phyloP scores from a whole-genome alignment of 164 flowering plant genomes.

The Echeveria elegans region DNA sequence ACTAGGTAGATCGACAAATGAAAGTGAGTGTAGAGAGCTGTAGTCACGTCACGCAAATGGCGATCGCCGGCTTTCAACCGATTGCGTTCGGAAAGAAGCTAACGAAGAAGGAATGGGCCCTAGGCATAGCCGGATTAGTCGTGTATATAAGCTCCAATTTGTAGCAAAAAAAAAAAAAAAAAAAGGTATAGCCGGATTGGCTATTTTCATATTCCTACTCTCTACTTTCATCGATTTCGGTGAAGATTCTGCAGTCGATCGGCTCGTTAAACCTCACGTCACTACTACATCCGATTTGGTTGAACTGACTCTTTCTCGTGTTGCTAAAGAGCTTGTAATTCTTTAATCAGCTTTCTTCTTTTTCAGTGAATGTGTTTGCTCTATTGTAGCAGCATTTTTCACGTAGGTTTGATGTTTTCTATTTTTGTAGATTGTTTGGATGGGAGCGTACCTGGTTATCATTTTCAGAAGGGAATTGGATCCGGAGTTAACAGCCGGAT shows the following conservation, averaged over 20 bases:
- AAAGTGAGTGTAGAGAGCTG: neutral
- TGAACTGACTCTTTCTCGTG: constrained; percentile 35
- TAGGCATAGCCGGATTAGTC: no score
- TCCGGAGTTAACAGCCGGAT: constrained; percentile 71
- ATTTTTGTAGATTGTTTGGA: constrained; percentile 73
- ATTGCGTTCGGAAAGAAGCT: constrained; percentile 27
- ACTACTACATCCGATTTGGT: constrained; percentile 22
- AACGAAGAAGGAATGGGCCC: constrained; percentile 28
- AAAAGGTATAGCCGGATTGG: constrained; percentile 20
- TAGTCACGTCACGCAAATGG: constrained; percentile 18
- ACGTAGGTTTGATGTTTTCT: neutral
- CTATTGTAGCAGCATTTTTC: neutral
- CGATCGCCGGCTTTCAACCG: constrained; percentile 20
- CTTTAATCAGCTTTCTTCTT: no score
- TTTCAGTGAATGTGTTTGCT: no score
- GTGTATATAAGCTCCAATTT: no score
- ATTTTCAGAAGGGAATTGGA: constrained; percentile 67
- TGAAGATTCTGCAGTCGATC: constrained; percentile 6
- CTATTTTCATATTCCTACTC: constrained; percentile 25
- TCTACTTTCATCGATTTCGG: constrained; percentile 19
- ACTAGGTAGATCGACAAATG: neutral
- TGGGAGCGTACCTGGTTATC: constrained; percentile 85
- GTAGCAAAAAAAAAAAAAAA: no score
- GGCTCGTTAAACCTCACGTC: neutral
- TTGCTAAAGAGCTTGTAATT: constrained; percentile 35